Evolutionary conservation across 352 stramenopile species (phyloP), one percentile per base, ranked within the genome.

Genomic region (Pythium sukuiense): DNA sequence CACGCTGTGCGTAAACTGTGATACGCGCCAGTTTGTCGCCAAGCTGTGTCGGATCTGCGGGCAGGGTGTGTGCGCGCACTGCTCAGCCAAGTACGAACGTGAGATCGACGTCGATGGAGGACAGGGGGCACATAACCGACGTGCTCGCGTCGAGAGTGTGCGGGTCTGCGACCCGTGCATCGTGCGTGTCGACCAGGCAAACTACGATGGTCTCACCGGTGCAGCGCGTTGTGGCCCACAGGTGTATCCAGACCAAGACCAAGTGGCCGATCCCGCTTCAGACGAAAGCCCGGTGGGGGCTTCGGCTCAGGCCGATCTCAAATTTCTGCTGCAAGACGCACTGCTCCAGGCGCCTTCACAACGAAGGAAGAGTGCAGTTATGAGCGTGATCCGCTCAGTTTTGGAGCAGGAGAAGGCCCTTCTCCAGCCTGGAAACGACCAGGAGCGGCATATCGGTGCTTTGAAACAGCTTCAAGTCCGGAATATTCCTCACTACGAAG

Each of bases 21-120:
- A 74, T n/a, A 77, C 77, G 57, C 39, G 13, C 0, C 77, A 62
- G 16, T 43, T 77, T 27, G 12, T 67, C 55, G 68, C 70, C 18
- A 81, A 85, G 56, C 72, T 69, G 12, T 92, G 83, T 55, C 71
- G 82, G 27, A 59, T 92, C 30, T 92, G 83, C 37, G 79, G 79
- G 6, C 85, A 85, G 50, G 61, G 72, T 43, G 80, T 89, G 29
- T 92, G 83, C 49, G 53, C 68, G 45, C 69, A 65, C 41, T 92
- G 83, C 65, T 76, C 69, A 16, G 57, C 29, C 37, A 73, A 72
- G 33, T 61, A 76, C 37, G 67, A 77, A 33, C 67, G 72, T 11
- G 61, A 68, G 35, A 13, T 35, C 48, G 48, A 9, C 48, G 48
- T 29, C n/a, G n/a, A 30, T 11, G 29, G 55, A 33, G 37, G 35